These are phyloP conservation scores for Pythium sukuiense DNA, from an alignment of 352 stramenopile species.

Conservation along the genomic window DNA sequence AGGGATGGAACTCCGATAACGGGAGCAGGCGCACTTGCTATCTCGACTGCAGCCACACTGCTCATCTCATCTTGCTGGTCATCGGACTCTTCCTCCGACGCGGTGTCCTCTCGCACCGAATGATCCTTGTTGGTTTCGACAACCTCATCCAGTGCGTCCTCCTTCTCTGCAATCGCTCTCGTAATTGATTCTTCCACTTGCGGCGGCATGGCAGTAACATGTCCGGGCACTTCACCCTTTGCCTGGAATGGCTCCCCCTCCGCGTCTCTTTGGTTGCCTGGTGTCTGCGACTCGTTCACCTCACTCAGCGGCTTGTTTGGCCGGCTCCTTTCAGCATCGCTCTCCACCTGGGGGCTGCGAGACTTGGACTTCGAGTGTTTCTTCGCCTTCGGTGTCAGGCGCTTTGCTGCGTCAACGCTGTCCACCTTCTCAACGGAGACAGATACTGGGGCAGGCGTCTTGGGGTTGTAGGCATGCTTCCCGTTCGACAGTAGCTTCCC, in stretches of 20 bases:
- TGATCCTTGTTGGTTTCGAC: neutral
- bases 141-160: no score
- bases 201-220: no score
- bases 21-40: no score
- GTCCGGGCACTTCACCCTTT: no score
- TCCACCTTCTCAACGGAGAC: no score
- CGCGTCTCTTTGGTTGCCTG: neutral
- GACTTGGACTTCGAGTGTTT: neutral
- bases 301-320: neutral
- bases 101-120: neutral
- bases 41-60: neutral
- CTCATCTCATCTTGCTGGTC: neutral
- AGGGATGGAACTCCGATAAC: neutral
- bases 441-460: no score
- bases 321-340: neutral
- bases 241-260: no score
- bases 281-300: neutral
- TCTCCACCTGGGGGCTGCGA: neutral
- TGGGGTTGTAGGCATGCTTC: neutral
- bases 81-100: conserved; percentile 3
- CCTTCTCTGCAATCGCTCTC: no score
- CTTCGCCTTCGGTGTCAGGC: neutral
- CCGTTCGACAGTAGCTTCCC: neutral
- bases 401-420: neutral
- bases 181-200: neutral